Base-by-base conservation (phyloP, 2,329 filamentous ascomycete species). In the Fusarium newnesense region DNA sequence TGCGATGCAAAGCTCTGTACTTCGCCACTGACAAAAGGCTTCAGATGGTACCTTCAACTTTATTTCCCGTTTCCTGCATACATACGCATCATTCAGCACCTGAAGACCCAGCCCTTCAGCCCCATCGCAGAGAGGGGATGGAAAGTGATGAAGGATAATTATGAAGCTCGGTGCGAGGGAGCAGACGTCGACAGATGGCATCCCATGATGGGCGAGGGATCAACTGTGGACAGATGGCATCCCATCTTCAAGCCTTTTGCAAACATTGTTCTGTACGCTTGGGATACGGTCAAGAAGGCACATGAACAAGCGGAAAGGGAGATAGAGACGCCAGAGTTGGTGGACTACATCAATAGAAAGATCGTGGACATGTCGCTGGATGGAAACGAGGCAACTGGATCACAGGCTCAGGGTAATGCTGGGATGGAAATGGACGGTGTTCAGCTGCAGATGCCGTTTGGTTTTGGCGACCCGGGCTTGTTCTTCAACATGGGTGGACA, bases 31-130 rank as follows among this genome's bases (percentile, higher is more conserved):
- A 79, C 77, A 0, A 76, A 76, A 9, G 76, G 82, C 0, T 85
- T 79, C 47, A 71, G 52, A 7, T 87, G 85, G 85, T 78, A 82
- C 13, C 44, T 78, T 3, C 70, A 79, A 3, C 78, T 79, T 2
- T 77, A 85, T 59, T 83, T 84, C 37, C 85, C 83, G 0, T 79
- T 85, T 21, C 80, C 81, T 0, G 83, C 82, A 0, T 86, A 84
- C 46, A 75, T 84, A 24, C 80, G 84, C 39, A 75, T 85, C 8
- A 69, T 83, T 1, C 80, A 82, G 36, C 78, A 82, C 8, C 50
- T 85, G 16, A 76, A 72, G 21, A 39, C 37, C 0, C 49, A 63
- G 2, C 64, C 66, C 0, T 68, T 68, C 5, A 54, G 36, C 13
- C n/a, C 7, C 1, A 9, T 62, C 6, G 40, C 42, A 0, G 56